Percentiles rank a stretch among this genome's conserved stretches.
Conservation (phyloP, 805 yeast species). For the Sugiyamaella marilandica region DNA sequence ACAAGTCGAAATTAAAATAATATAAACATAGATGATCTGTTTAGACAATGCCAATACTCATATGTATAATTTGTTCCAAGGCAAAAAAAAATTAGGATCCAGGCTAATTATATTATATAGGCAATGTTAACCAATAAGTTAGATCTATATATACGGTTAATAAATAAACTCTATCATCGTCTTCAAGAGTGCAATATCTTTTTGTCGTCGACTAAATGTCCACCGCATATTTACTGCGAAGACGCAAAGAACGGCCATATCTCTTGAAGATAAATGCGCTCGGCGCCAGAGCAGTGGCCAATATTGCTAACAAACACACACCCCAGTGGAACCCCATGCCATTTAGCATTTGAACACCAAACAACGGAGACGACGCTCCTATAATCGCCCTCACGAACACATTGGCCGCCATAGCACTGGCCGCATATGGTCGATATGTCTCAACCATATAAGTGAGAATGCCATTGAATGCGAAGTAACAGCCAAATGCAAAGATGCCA, state of each 20-base stretch:
- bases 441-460: constrained; percentile 20
- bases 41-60: too few relatives aligned
- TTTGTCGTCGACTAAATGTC: neutral
- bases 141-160: too few relatives aligned
- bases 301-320: constrained; percentile 47
- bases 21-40: too few relatives aligned
- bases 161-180: too few relatives aligned
- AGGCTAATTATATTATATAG: too few relatives aligned
- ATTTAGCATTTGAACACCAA: constrained; percentile 76
- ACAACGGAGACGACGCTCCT: constrained; percentile 78
- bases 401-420: constrained; percentile 84
- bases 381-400: constrained; percentile 68
- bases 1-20: too few relatives aligned
- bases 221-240: constrained; percentile 22
- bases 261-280: constrained; percentile 48
- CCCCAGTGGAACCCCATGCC: constrained; percentile 77
- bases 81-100: too few relatives aligned
- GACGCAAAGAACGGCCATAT: constrained; percentile 39
- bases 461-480: constrained; percentile 36
- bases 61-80: too few relatives aligned
- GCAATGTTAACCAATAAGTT: too few relatives aligned
- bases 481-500: constrained; percentile 38
- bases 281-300: constrained; percentile 46
- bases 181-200: too few relatives aligned
- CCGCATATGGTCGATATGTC: constrained; percentile 49